Evolutionary conservation across 2,329 filamentous ascomycete species (phyloP).

Genomic region (Aspergillus sp.): DNA sequence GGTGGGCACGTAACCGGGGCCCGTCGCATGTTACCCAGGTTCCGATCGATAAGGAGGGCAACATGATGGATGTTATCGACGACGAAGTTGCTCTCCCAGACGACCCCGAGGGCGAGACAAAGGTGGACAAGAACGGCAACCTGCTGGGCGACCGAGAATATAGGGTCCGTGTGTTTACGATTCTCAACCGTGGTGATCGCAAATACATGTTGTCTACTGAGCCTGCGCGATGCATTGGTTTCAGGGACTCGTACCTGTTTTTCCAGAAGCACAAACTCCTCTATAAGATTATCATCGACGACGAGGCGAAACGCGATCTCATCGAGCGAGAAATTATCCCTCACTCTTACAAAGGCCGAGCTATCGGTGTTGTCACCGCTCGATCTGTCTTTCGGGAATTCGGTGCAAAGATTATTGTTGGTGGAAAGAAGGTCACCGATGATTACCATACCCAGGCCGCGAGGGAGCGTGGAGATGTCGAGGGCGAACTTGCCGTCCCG

Average conservation of each 20-base stretch:
- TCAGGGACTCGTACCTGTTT: slow-evolving; percentile 97
- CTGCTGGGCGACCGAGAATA: slow-evolving; percentile 86
- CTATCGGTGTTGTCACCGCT: slow-evolving; percentile 94
- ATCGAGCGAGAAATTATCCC: slow-evolving; percentile 95
- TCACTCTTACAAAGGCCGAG: slow-evolving; percentile 96
- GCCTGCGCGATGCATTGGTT: slow-evolving; percentile 92
- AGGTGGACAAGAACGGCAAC: slow-evolving; percentile 87
- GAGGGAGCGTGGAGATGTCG: slow-evolving; percentile 73
- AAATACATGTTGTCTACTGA: slow-evolving; percentile 99
- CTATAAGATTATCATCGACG: slow-evolving; percentile 97
- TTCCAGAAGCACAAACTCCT: slow-evolving; percentile 97
- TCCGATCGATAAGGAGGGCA: slow-evolving; percentile 90
- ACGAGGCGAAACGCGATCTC: slow-evolving; percentile 95
- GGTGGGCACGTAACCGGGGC: slow-evolving; percentile 74
- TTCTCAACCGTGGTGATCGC: slow-evolving; percentile 77
- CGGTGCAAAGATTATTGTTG: slow-evolving; percentile 89
- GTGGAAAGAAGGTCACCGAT: slow-evolving; percentile 80
- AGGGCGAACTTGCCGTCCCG: slow-evolving; percentile 89
- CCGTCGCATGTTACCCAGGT: slow-evolving; percentile 78
- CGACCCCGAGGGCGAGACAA: slow-evolving; percentile 84
- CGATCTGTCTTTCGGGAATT: slow-evolving; percentile 97
- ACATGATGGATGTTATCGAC: slow-evolving; percentile 82
- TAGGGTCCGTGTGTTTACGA: slow-evolving; percentile 91
- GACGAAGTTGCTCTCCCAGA: slow-evolving; percentile 90
- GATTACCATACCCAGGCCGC: slow-evolving; percentile 83